Evolutionary conservation across 495 filamentous ascomycete genomes (phyloP), one percentile per base, ranked within the genome.

Genomic region (Aspergillus ostianus): DNA sequence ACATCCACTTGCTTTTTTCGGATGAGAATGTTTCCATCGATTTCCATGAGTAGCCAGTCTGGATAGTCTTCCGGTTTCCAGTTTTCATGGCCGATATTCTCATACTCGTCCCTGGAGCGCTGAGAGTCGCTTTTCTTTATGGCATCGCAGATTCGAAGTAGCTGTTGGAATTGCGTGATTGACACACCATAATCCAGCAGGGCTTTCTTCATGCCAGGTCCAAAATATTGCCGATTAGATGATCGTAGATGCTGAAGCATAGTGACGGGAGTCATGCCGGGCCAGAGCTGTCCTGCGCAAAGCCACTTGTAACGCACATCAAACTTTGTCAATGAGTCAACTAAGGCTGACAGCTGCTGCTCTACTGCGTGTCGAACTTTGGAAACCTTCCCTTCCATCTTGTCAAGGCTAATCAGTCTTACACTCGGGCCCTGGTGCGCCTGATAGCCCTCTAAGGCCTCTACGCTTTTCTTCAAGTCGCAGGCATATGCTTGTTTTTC

Each of bases 21-120:
- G 41, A 91, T 86, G 12, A 82, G 66, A 19, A 92, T 74, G 21
- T 82, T 78, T 26, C 79, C 82, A 44, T 91, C 88, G 21, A 89
- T 69, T 56, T 90, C 85, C 0, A 92, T 61, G 4, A 91, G 71
- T 0, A 90, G 63, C 61, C 71, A 83, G 23, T 91, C 86, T 0
- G 85, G 81, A 47, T 74, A 71, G 0, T 77, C 57, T 3, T 64
- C 12, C 0, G 83, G 82, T 26, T 79, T 58, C 80, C 84, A 86
- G 47, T 81, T 80, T 17, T 67, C 63, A 64, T 84, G 80, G 1
- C 85, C 86, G 4, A 53, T 36, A 63, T 88, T 88, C 0, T 36
- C 30, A 0, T 82, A 46, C 59, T 90, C 87, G 21, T 71, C 70
- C 0, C 69, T 19, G 0, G 87, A 64, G 17, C 49, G 51, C 10